Evolutionary conservation across 768 basidiomycete genomes (phyloP).

Genomic region (Punctularia strigosozonata): DNA sequence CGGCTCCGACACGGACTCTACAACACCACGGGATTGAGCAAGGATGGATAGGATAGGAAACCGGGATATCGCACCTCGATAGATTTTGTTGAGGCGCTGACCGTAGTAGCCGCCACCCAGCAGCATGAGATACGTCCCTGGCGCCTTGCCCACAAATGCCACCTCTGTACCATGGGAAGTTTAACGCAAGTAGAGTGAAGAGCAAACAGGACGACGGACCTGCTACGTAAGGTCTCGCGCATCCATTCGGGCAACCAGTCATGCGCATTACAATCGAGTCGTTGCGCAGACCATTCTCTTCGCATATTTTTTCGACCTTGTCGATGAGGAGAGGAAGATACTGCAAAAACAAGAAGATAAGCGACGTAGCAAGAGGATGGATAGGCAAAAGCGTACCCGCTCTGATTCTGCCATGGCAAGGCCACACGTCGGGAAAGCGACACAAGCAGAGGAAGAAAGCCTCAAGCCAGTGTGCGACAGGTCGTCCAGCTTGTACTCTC

Average conservation of each 20-base stretch:
- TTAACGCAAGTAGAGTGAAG: background rate
- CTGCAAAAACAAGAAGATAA: slow-evolving; percentile 21
- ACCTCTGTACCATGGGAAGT: slow-evolving; percentile 44
- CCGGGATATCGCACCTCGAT: slow-evolving; percentile 44
- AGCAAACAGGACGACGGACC: slow-evolving; percentile 29
- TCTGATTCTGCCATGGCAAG: slow-evolving; percentile 76
- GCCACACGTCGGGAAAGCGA: slow-evolving; percentile 94
- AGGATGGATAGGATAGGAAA: no score
- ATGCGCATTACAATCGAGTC: slow-evolving; percentile 98
- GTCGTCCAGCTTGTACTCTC: slow-evolving; percentile 86
- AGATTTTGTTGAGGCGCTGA: slow-evolving; percentile 93
- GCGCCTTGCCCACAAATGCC: slow-evolving; percentile 94
- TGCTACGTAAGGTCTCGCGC: slow-evolving; percentile 87
- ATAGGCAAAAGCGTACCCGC: slow-evolving; percentile 29
- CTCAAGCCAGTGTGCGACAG: slow-evolving; percentile 67
- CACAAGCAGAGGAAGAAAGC: slow-evolving; percentile 89
- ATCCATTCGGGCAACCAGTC: slow-evolving; percentile 95
- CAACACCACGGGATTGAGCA: background rate
- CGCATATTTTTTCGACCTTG: slow-evolving; percentile 92
- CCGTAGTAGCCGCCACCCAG: slow-evolving; percentile 94
- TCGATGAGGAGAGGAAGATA: slow-evolving; percentile 88
- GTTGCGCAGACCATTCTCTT: slow-evolving; percentile 85
- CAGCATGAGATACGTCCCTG: slow-evolving; percentile 82
- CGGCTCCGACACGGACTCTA: slow-evolving; percentile 80
- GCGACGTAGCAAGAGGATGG: background rate